Evolutionary conservation across 805 yeast genomes (phyloP).

Genomic region (Kodamaea sagamina): DNA sequence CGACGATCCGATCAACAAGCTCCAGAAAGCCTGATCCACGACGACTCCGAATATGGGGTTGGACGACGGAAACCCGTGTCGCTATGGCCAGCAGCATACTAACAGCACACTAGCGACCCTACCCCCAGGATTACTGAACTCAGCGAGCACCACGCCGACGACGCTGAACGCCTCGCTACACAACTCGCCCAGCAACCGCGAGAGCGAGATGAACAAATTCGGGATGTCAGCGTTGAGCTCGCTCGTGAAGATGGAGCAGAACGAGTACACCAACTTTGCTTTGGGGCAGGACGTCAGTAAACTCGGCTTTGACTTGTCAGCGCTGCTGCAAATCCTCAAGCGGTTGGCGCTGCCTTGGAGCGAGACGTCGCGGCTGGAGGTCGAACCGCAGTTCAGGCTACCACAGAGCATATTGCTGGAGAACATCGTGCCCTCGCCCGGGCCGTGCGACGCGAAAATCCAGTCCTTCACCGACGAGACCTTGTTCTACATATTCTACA

Average conservation of each 20-base stretch:
- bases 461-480: conserved; percentile 84
- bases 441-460: conserved; percentile 51
- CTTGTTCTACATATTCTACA: conserved; percentile 87
- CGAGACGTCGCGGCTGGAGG: conserved; percentile 86
- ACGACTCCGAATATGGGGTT: too few species aligned
- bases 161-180: conserved; percentile 8
- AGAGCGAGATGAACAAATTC: conserved; percentile 40
- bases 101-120: conserved; percentile 23
- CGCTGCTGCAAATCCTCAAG: conserved; percentile 52
- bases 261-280: conserved; percentile 64
- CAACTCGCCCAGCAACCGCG: conserved; percentile 1
- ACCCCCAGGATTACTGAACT: conserved; percentile 28
- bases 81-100: too few species aligned
- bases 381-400: conserved; percentile 75
- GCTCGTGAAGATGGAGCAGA: conserved; percentile 61
- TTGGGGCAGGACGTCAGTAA: conserved; percentile 73
- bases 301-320: conserved; percentile 61
- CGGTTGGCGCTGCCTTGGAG: conserved; percentile 93
- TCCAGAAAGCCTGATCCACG: too few species aligned
- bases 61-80: too few species aligned
- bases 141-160: background rate
- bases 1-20: too few species aligned
- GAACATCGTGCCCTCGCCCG: conserved; percentile 41
- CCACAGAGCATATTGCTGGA: conserved; percentile 50
- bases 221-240: conserved; percentile 68